phyloP scores from a whole-genome alignment of 768 basidiomycete genomes.

The Chiua virens region DNA sequence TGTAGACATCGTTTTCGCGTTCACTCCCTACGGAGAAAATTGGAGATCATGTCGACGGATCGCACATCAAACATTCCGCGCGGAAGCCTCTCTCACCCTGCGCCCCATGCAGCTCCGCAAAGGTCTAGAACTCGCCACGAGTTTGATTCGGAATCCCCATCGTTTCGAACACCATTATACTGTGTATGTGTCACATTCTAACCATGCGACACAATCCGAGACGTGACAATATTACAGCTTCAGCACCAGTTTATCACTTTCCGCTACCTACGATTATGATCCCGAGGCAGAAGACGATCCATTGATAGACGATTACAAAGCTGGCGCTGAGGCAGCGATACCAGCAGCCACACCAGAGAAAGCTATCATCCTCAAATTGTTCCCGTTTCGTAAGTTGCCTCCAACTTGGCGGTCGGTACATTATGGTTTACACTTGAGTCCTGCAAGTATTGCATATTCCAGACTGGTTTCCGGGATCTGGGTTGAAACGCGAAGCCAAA shows the following conservation, averaged over 20 bases:
- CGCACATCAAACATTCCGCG: conserved; percentile 9
- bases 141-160: background rate
- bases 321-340: background rate
- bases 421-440: background rate
- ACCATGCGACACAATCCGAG: too few relatives aligned
- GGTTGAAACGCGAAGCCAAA: conserved; percentile 2
- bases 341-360: background rate
- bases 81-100: background rate
- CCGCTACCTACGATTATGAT: conserved; percentile 9
- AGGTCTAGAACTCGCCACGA: background rate
- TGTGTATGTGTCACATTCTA: background rate
- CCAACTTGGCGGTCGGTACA: background rate
- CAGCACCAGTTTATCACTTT: background rate
- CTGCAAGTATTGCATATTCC: conserved; percentile 22
- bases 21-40: conserved; percentile 6
- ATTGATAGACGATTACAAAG: background rate
- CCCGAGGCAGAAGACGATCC: conserved; percentile 2
- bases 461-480: conserved; percentile 11
- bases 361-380: background rate
- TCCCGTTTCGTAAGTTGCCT: conserved; percentile 7
- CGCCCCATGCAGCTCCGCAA: conserved; percentile 7
- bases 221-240: background rate
- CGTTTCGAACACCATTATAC: background rate
- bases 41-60: conserved; percentile 10
- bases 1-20: conserved; percentile 1